These are phyloP conservation scores for Starmerella cellae DNA, from an alignment of 805 yeast species.

Conservation along the genomic window DNA sequence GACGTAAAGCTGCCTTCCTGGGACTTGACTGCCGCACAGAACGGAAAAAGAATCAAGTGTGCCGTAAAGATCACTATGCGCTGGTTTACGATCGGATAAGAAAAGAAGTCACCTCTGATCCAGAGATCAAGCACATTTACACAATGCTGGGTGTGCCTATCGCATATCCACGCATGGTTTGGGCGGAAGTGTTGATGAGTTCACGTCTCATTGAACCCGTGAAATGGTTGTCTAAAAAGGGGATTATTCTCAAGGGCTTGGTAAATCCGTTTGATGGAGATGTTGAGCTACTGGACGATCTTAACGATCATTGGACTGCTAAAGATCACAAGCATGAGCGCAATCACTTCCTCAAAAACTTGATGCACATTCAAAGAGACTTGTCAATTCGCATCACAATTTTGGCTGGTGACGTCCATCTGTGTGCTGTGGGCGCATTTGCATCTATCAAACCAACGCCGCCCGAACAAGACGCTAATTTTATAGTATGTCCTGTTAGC, in stretches of 20 bases:
- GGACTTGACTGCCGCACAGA: slow-evolving; percentile 94
- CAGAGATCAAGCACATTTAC: slow-evolving; percentile 57
- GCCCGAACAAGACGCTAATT: slow-evolving; percentile 60
- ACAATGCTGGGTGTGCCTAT: slow-evolving; percentile 90
- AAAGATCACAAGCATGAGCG: slow-evolving; percentile 75
- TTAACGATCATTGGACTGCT: slow-evolving; percentile 96
- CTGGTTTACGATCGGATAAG: slow-evolving; percentile 46
- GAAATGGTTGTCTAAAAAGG: slow-evolving; percentile 34
- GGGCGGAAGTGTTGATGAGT: slow-evolving; percentile 68
- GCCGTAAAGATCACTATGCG: slow-evolving; percentile 44
- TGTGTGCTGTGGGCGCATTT: slow-evolving; percentile 72
- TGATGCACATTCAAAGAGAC: slow-evolving; percentile 53
- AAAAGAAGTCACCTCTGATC: slow-evolving; percentile 39
- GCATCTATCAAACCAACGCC: slow-evolving; percentile 38
- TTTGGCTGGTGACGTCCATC: slow-evolving; percentile 85
- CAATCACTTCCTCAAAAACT: slow-evolving; percentile 46
- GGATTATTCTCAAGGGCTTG: slow-evolving; percentile 49
- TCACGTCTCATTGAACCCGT: slow-evolving; percentile 45
- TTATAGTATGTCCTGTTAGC: slow-evolving; percentile 70
- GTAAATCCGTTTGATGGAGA: slow-evolving; percentile 89
- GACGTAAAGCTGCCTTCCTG: slow-evolving; percentile 53
- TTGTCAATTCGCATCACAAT: slow-evolving; percentile 66
- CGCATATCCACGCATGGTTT: slow-evolving; percentile 83
- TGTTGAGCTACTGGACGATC: slow-evolving; percentile 80
- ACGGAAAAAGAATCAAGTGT: slow-evolving; percentile 48